Percentiles rank a stretch among this genome's conserved stretches.
Conservation (phyloP, 2,329 filamentous ascomycete genomes). For the Parascedosporium putredinis region DNA sequence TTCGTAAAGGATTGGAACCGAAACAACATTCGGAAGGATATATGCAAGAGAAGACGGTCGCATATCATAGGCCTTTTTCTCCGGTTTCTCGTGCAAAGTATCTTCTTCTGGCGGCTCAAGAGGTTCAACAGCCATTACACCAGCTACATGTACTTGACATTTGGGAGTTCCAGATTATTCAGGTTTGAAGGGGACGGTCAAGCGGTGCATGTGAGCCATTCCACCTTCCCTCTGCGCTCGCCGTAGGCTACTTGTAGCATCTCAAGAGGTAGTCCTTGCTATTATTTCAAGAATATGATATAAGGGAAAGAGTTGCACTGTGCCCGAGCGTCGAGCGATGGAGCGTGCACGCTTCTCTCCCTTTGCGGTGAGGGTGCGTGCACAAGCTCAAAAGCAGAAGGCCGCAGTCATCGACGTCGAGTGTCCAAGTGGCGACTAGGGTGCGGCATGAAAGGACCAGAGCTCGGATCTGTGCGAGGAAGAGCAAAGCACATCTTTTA, state of each 20-base stretch:
- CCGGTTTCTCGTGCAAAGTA: too few relatives aligned
- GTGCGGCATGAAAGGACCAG: not conserved
- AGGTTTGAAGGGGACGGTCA: too few relatives aligned
- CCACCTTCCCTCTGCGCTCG: too few relatives aligned
- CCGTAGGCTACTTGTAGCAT: too few relatives aligned
- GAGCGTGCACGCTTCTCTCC: not conserved
- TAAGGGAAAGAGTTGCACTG: not conserved
- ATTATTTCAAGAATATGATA: not conserved
- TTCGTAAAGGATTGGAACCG: not conserved
- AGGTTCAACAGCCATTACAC: too few relatives aligned
- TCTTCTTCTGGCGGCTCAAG: too few relatives aligned
- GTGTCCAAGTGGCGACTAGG: not conserved
- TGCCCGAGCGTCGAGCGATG: not conserved
- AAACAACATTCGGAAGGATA: not conserved
- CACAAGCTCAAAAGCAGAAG: not conserved
- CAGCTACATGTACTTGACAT: too few relatives aligned
- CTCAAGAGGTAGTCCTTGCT: too few relatives aligned
- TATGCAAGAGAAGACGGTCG: not conserved
- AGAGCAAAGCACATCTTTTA: too few relatives aligned
- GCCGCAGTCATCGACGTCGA: not conserved
- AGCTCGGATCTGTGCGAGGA: not conserved
- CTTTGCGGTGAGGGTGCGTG: not conserved
- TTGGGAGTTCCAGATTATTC: too few relatives aligned
- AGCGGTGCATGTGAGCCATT: too few relatives aligned
- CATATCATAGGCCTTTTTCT: not conserved